Base-by-base conservation (phyloP, 2,329 filamentous ascomycete species). In the Hymenoscyphus fraxineus region DNA sequence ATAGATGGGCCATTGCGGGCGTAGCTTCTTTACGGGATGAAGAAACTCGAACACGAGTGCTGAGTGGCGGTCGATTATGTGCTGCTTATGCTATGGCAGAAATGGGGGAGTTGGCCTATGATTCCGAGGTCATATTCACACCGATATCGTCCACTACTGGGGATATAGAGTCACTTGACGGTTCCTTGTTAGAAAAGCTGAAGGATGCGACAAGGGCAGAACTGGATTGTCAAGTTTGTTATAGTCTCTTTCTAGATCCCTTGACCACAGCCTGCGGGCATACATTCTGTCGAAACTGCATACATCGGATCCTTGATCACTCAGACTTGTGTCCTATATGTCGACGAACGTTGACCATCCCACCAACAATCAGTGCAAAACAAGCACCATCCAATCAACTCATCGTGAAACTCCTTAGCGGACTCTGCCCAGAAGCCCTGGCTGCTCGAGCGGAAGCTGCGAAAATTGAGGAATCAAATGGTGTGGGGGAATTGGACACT, bases 221-320 rank as follows among this genome's bases (percentile, higher is more conserved):
- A 74, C 80, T 96, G 73, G 92, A 97, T 72, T 97, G 93, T 70
- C 91, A 95, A 71, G 87, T 97, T 65, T 97, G 93, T 77, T 96
- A 94, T 75, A 85, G 87, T 51, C 77, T 96, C 27, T 90, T 94
- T 75, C 80, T 92, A 66, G 90, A 96, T 66, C 92, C 93, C 0
- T 80, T 93, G 60, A 97, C 93, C 0, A 96, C 92, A 0, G 82
- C 85, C 1, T 97, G 93, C 72, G 93, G 93, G 1, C 93, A 97
- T 75, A 97, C 92, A 0, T 94, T 95, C 72, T 97, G 93, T 75
- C 87, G 90, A 22, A 84, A 85, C 65, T 97, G 93, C 74, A 80
- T 97, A 27, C 85, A 88, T 63, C 86, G 90, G 57, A 86, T 91
- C 6, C 80, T 96, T 65, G 90, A 94, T 71, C 89, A 95, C 73